Evolutionary conservation across 2,329 filamentous ascomycete genomes (phyloP), one percentile per base, ranked within the genome.

Genomic region (Sporothrix brasiliensis): DNA sequence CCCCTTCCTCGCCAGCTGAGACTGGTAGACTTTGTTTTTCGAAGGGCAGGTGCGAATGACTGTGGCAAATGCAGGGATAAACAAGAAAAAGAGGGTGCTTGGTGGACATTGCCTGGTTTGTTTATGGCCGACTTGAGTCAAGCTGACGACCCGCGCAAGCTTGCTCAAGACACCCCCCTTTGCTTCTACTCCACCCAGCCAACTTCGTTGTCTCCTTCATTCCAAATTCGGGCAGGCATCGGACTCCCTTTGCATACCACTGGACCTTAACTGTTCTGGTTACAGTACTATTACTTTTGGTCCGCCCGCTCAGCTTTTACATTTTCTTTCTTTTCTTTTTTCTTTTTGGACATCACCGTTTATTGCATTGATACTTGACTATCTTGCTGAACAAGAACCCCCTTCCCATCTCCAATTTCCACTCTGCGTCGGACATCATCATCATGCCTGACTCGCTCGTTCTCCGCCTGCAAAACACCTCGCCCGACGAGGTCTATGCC

Each of bases 381-480:
- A 24, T 69, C 54, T 24, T 21, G 27, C 67, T 53, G 61, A 30
- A 39, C 54, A 27, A 16, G 47, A 24, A 21, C 39, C 14, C 39
- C 30, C 21, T 47, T 19, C 56, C 52, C 56, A 52, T 11, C 19
- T 10, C 30, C 50, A 27, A 30, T 30, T 44, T 60, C 24, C 21
- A 61, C 30, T n/a, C 41, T 14, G n/a, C 11, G 9, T 63, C 49
- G 27, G 13, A 54, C 34, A 27, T 60, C 39, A 82, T 83, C 34
- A 27, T 53, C 39, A 83, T 83, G 81, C 80, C 80, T 4, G 71
- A 76, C 69, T 79, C 83, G 4, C 78, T 91, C 27, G 81, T 83
- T 30, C 81, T 91, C 69, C 83, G 82, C 13, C 78, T 90, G 6
- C 80, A 84, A 72, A 90, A 90, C 77, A 81, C 83, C 71, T 86